phyloP scores from a whole-genome alignment of 192 early-diverging fungal species.

The Oehlia diaphana region DNA sequence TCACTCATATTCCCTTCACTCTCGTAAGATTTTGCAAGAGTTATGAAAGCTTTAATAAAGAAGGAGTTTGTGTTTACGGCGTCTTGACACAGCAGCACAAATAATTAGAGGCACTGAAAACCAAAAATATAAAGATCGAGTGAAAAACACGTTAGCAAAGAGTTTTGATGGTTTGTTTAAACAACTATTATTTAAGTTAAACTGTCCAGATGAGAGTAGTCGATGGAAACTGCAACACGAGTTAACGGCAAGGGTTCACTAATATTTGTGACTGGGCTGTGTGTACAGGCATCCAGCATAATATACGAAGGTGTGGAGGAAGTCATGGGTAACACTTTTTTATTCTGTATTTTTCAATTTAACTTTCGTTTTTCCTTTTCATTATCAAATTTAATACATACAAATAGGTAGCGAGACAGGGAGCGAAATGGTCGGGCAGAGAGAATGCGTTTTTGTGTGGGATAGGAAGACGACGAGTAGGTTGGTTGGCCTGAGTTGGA shows the following conservation, averaged over 20 bases:
- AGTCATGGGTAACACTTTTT: conserved; percentile 14
- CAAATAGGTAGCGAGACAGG: conserved; percentile 16
- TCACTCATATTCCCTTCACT: conserved; percentile 47
- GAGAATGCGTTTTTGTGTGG: conserved; percentile 7
- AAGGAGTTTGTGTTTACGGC: neutral
- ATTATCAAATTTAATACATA: conserved; percentile 11
- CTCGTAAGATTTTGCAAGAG: conserved; percentile 21
- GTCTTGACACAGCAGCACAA: conserved; percentile 1
- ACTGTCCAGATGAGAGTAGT: conserved; percentile 10
- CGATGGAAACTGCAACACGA: conserved; percentile 1
- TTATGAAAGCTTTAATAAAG: neutral
- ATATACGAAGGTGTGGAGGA: neutral
- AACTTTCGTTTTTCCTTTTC: neutral
- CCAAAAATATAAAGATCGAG: conserved; percentile 12
- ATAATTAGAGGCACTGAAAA: conserved; percentile 20
- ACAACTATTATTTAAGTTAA: neutral
- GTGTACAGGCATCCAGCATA: conserved; percentile 7
- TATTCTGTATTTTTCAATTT: neutral
- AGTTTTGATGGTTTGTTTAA: neutral
- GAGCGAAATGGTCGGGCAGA: conserved; percentile 26
- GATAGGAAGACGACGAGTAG: conserved; percentile 27
- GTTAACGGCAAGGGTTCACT: neutral
- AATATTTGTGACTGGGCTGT: conserved; percentile 15
- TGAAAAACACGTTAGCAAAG: conserved; percentile 12
- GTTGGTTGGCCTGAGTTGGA: conserved; percentile 29